Evolutionary conservation across 202 grass and related monocot species (phyloP), one percentile per base, ranked within the genome.

Genomic region (Musa balbisiana): DNA sequence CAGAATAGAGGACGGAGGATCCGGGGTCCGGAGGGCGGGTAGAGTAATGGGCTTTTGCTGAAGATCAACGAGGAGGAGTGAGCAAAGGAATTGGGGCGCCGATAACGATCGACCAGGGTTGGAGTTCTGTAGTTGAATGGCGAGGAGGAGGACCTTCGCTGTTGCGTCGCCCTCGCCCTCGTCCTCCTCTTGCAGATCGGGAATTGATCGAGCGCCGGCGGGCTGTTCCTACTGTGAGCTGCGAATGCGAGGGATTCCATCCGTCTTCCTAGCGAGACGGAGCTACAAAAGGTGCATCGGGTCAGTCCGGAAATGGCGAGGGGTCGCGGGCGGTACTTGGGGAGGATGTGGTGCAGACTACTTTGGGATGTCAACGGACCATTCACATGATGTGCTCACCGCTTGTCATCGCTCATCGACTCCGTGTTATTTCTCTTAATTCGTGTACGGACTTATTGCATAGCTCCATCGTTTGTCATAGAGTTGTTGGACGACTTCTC

Each of bases 171-270:
- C 33, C 33, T 43, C 33, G 33, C 33, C 33, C 33, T 43, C 33
- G 33, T 43, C 67, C 3, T 19, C 17, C 67, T 70, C 10, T 3
- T 49, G 43, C 67, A 11, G 49, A 51, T 51, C 11, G 27, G 27
- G 9, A 70, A 69, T 10, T 8, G 16, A 51, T 25, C 19, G 17
- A 49, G 51, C 11, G 43, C 49, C 17, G 49, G 9, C 67, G 43
- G 67, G 49, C 2, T 11, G 67, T 50, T 50, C 67, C 67, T 51
- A n/a, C 33, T 3, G 15, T 6, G 56, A 16, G 56, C 0, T 0
- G 17, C 56, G 67, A 70, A 70, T 19, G 43, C 67, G 1, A 70
- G 43, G 67, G 67, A 15, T 51, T 70, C 67, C 67, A 70, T 70
- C 43, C 43, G 67, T 67, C 64, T 13, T 10, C 27, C 19, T n/a